Evolutionary conservation across 768 basidiomycete species (phyloP), one percentile per base, ranked within the genome.

Genomic region (Trametes maxima): DNA sequence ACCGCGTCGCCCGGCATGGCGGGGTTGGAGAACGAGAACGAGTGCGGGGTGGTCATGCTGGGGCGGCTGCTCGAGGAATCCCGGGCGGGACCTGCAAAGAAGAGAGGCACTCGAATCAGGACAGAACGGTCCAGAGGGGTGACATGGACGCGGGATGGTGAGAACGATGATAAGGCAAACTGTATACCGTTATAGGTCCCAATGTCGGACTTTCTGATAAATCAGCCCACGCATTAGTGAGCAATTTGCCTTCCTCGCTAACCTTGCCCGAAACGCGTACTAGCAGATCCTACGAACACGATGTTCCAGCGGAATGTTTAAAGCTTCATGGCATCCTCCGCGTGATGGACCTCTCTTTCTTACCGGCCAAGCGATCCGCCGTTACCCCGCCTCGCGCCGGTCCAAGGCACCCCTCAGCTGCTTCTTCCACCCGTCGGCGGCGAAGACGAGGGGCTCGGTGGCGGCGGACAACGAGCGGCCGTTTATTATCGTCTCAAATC

Each of bases 301-400:
- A 46, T 54, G 59, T 54, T 46, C 52, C 50, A 62, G 65, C 63
- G 55, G 64, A 65, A 67, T 64, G 65, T 66, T 63, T 70, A 70
- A 68, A 70, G 69, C 67, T 70, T 68, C 67, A 68, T 70, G 69
- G 67, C 56, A 68, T 54, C 57, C 67, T 62, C 69, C 67, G 67
- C 59, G 51, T 56, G 57, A 12, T 33, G 8, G 43, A 3, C 2
- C 36, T 14, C 44, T 33, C 28, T 33, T 33, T 19, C 52, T 40
- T 36, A 22, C 51, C 33, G n/a, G 39, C 48, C 52, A 43, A 51
- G 52, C 63, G 63, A 67, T 67, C 65, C 51, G 53, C 54, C 58
- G 56, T 54, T 44, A 44, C 52, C 12, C 14, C n/a, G 40, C 40
- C 14, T n/a, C 13, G 14, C 21, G 22, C 21, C 54, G 44, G 45